Conservation (phyloP, 495 filamentous ascomycete genomes). For the Annulohypoxylon bovei region DNA sequence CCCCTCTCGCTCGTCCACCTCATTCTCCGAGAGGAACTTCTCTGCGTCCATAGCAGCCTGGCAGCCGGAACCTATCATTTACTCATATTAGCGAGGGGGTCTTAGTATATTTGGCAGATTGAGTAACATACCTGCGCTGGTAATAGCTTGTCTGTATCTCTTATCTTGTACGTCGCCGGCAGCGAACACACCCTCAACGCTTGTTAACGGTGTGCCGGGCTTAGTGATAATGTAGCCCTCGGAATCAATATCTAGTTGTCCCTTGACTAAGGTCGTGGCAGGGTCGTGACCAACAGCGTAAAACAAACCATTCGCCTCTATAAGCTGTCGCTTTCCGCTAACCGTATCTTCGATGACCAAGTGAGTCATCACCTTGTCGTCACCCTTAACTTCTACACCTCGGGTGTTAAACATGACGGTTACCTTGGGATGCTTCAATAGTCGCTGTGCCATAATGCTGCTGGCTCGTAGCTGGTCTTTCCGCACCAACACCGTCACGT, state of each 20-base stretch:
- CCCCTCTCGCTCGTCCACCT: constrained; percentile 56
- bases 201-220: constrained; percentile 89
- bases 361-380: constrained; percentile 85
- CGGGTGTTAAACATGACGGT: constrained; percentile 86
- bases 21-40: constrained; percentile 83
- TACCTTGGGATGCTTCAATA: constrained; percentile 86
- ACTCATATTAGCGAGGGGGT: constrained; percentile 46
- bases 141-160: constrained; percentile 96
- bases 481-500: constrained; percentile 93
- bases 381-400: constrained; percentile 83
- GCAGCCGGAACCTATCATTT: constrained; percentile 82
- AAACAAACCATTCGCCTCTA: constrained; percentile 93
- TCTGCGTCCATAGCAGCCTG: constrained; percentile 95
- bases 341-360: constrained; percentile 81
- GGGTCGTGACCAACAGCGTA: constrained; percentile 98
- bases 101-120: background rate
- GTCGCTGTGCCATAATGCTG: constrained; percentile 89
- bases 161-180: constrained; percentile 99
- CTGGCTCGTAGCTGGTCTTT: constrained; percentile 84
- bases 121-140: constrained; percentile 83
- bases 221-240: constrained; percentile 90
- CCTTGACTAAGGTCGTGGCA: constrained; percentile 86
- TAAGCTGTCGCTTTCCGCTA: constrained; percentile 78
- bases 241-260: constrained; percentile 82
- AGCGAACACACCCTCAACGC: constrained; percentile 91